Conservation (phyloP, 805 yeast species). For the Candida oleophila region DNA sequence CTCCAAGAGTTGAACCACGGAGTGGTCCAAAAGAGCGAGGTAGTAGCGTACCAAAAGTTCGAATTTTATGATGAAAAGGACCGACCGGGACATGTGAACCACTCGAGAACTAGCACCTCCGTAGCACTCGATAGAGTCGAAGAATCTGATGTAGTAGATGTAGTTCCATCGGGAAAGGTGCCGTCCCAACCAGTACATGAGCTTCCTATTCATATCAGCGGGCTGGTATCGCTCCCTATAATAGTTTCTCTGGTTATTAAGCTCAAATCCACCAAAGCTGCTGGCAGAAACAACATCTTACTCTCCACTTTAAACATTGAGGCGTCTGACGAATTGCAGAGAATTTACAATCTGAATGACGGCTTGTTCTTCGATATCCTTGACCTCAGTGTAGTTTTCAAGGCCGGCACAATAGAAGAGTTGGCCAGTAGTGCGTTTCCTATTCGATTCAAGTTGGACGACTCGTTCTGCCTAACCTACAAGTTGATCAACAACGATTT, state of each 20-base stretch:
- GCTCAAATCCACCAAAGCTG: slow-evolving; percentile 47
- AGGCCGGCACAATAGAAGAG: slow-evolving; percentile 24
- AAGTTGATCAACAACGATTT: slow-evolving; percentile 31
- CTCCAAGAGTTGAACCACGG: slow-evolving; percentile 1
- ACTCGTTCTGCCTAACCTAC: slow-evolving; percentile 35
- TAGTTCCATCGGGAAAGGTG: not conserved
- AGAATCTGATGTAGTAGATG: not conserved
- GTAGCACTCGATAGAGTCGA: not conserved
- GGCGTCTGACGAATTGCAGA: slow-evolving; percentile 39
- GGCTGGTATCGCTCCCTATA: slow-evolving; percentile 21
- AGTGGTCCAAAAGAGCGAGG: not conserved
- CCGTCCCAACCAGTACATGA: not conserved
- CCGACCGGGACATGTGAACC: not conserved
- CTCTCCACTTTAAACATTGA: slow-evolving; percentile 51
- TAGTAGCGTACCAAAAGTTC: not conserved
- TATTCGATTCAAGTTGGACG: slow-evolving; percentile 22
- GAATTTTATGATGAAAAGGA: not conserved
- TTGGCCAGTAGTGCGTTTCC: slow-evolving; percentile 24
- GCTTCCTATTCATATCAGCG: not conserved
- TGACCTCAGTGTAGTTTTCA: slow-evolving; percentile 23
- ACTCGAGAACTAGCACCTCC: not conserved
- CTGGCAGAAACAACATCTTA: slow-evolving; percentile 43
- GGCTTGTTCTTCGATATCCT: slow-evolving; percentile 20
- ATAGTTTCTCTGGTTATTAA: slow-evolving; percentile 43
- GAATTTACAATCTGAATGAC: slow-evolving; percentile 9